Evolutionary conservation across 2,329 filamentous ascomycete genomes (phyloP).

Genomic region (Gyromitra esculenta): DNA sequence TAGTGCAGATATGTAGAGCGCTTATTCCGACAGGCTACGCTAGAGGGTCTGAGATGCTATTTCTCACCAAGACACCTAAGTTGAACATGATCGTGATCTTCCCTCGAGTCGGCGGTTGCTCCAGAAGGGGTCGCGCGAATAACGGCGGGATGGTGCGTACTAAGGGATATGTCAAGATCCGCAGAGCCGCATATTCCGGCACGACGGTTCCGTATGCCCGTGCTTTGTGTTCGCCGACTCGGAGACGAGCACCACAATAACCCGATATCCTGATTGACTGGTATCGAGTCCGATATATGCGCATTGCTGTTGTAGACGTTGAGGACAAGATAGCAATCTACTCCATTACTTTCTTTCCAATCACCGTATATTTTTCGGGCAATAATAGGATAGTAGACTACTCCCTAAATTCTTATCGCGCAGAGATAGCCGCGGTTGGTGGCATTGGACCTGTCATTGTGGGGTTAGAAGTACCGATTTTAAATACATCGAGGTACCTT

Average conservation of each 20-base stretch:
- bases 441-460: constrained; percentile 21
- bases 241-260: background rate
- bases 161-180: constrained; percentile 26
- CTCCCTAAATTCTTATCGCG: background rate
- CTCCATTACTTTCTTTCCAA: background rate
- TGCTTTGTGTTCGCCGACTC: background rate
- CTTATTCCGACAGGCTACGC: constrained; percentile 6
- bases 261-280: background rate
- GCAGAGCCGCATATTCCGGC: constrained; percentile 35
- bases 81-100: constrained; percentile 6
- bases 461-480: constrained; percentile 22
- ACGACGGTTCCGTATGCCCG: background rate
- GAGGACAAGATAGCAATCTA: constrained; percentile 12
- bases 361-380: constrained; percentile 10
- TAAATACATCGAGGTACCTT: constrained; percentile 9
- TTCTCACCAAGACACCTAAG: background rate
- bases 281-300: constrained; percentile 6
- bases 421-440: constrained; percentile 11
- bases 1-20: background rate
- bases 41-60: background rate
- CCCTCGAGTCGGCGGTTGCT: background rate
- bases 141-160: background rate
- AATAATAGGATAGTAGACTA: background rate
- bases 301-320: background rate
- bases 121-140: background rate